A percentile compares a stretch with the other conserved stretches of the same genome.
Conservation (phyloP, 1,284 basidiomycete genomes). For the Ganoderma meredithae region DNA sequence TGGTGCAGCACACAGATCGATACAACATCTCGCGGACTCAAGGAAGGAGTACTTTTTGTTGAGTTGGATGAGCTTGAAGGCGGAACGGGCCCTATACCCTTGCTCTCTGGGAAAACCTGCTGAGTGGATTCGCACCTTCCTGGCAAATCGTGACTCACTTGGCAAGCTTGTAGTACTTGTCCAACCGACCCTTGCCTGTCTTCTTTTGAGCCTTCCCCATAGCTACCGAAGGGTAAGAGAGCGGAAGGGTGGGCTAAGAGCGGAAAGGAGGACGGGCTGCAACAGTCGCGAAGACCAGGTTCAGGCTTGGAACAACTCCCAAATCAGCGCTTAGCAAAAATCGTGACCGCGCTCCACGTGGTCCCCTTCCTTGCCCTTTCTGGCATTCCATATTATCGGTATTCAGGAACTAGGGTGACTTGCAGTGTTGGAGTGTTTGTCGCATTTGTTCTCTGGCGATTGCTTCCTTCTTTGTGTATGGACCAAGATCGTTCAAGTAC, state of each 20-base stretch:
- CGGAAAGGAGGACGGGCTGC: neutral
- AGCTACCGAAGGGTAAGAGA: conserved; percentile 15
- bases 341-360: conserved; percentile 29
- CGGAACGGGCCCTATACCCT: conserved; percentile 98
- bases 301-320: conserved; percentile 4
- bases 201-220: conserved; percentile 89
- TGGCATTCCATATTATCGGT: too few relatives aligned
- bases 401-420: too few relatives aligned
- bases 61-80: conserved; percentile 99
- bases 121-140: neutral
- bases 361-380: neutral
- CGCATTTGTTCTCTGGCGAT: too few relatives aligned
- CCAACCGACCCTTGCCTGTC: conserved; percentile 94
- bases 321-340: conserved; percentile 29
- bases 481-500: too few relatives aligned
- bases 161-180: conserved; percentile 96
- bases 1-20: conserved; percentile 98
- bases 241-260: conserved; percentile 1
- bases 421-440: too few relatives aligned
- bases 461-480: too few relatives aligned
- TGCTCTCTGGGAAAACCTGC: conserved; percentile 75
- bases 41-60: conserved; percentile 98
- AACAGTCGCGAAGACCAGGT: neutral
- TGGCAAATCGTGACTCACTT: conserved; percentile 61
- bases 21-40: conserved; percentile 91